Conservation (phyloP, 2,329 filamentous ascomycete genomes). For the Atkinsonella texensis region DNA sequence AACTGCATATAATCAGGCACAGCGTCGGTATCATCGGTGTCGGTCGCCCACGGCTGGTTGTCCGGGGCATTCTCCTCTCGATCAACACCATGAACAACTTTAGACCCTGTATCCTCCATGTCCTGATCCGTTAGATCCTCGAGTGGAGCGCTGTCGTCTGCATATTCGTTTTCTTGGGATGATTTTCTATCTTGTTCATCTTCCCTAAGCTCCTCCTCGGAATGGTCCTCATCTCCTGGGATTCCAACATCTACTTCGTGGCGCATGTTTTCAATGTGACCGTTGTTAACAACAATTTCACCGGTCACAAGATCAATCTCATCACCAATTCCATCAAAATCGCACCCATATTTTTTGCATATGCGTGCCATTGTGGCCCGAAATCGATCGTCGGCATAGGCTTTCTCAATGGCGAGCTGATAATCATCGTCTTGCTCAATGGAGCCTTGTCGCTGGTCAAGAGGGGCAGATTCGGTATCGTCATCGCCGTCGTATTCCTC, state of each 20-base stretch:
- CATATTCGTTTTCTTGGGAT: slow-evolving; percentile 20
- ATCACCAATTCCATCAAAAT: slow-evolving; percentile 75
- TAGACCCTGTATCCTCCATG: background rate
- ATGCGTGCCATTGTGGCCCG: slow-evolving; percentile 81
- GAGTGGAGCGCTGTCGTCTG: slow-evolving; percentile 23
- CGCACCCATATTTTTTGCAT: slow-evolving; percentile 74
- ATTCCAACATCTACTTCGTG: slow-evolving; percentile 37
- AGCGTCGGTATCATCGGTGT: slow-evolving; percentile 2
- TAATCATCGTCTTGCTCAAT: slow-evolving; percentile 38
- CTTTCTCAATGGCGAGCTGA: slow-evolving; percentile 49
- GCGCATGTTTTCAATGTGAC: slow-evolving; percentile 58
- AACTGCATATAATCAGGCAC: slow-evolving; percentile 5
- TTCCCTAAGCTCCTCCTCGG: background rate
- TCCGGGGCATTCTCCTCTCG: slow-evolving; percentile 7
- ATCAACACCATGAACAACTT: slow-evolving; percentile 3
- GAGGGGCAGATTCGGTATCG: slow-evolving; percentile 36
- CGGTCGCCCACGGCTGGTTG: slow-evolving; percentile 1
- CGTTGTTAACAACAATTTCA: slow-evolving; percentile 79
- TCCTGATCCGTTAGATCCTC: slow-evolving; percentile 20
- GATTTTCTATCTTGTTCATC: slow-evolving; percentile 9
- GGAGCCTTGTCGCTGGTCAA: slow-evolving; percentile 34
- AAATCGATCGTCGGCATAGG: slow-evolving; percentile 56
- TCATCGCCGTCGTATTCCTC: slow-evolving; percentile 20
- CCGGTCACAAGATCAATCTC: slow-evolving; percentile 80
- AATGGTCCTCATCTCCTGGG: background rate